Percentiles rank a stretch among this genome's conserved stretches.
These are phyloP conservation scores for Thamnidium elegans DNA, from an alignment of 192 early-diverging fungal species.

Conservation along the genomic window DNA sequence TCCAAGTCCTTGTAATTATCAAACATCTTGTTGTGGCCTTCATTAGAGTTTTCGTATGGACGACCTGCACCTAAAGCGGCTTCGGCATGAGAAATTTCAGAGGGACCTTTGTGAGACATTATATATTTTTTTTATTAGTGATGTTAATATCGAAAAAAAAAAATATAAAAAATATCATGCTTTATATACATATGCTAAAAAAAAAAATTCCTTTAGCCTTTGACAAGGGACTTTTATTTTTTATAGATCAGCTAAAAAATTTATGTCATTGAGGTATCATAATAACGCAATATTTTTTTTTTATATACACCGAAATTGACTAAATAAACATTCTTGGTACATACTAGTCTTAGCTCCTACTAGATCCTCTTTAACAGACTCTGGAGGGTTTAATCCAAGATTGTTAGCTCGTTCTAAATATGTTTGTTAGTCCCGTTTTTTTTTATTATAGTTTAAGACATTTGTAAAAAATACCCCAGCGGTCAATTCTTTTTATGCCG, in stretches of 20 bases:
- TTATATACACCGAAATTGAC: neutral
- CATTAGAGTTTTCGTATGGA: constrained; percentile 12
- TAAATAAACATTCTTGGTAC: neutral
- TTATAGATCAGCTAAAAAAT: neutral
- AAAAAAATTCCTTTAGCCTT: too few species aligned
- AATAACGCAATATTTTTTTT: too few species aligned
- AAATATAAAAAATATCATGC: neutral
- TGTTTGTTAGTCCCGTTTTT: too few species aligned
- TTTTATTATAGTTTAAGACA: neutral
- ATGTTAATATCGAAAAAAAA: neutral
- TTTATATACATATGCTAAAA: neutral
- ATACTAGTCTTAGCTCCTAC: neutral
- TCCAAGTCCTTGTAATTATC: constrained; percentile 13
- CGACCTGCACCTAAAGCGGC: constrained; percentile 20
- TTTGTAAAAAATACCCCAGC: neutral
- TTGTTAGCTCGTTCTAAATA: neutral
- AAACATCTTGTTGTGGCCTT: constrained; percentile 26
- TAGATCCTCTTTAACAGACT: neutral
- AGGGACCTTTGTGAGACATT: neutral
- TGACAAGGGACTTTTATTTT: neutral
- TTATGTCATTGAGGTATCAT: neutral
- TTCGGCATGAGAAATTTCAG: constrained; percentile 22
- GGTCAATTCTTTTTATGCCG: neutral
- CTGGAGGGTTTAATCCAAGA: neutral
- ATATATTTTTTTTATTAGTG: neutral